Conservation (phyloP, 2,329 filamentous ascomycete genomes). For the Xylariaceae sp. region DNA sequence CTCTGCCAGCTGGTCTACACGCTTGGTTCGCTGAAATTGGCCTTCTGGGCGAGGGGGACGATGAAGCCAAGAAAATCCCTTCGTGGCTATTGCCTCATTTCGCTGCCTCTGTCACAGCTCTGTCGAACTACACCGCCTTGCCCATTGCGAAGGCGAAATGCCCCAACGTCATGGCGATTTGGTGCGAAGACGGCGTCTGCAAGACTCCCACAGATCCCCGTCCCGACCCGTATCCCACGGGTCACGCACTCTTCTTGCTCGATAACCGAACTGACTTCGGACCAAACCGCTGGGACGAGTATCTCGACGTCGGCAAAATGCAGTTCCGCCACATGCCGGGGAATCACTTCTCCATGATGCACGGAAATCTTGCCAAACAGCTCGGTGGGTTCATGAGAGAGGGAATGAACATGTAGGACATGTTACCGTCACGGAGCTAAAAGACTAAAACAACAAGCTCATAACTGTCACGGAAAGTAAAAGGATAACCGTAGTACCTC, state of each 20-base stretch:
- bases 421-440: no score
- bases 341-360: slow-evolving; percentile 75
- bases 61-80: slow-evolving; percentile 52
- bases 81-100: slow-evolving; percentile 73
- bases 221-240: slow-evolving; percentile 54
- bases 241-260: slow-evolving; percentile 62
- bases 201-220: slow-evolving; percentile 59
- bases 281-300: slow-evolving; percentile 64
- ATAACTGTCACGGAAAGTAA: no score
- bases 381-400: slow-evolving; percentile 31
- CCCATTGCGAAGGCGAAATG: slow-evolving; percentile 54
- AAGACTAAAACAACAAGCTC: no score
- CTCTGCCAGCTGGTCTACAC: slow-evolving; percentile 60
- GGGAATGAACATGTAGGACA: slow-evolving; percentile 26
- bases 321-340: slow-evolving; percentile 61
- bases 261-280: slow-evolving; percentile 69
- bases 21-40: slow-evolving; percentile 69
- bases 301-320: slow-evolving; percentile 56
- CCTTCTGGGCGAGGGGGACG: slow-evolving; percentile 58
- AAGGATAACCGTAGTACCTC: no score
- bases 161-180: slow-evolving; percentile 60
- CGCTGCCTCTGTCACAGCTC: slow-evolving; percentile 58
- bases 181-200: slow-evolving; percentile 70
- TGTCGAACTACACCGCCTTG: slow-evolving; percentile 63
- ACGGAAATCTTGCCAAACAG: slow-evolving; percentile 41